These are phyloP conservation scores for Claviceps sorghi DNA, from an alignment of 2,329 filamentous ascomycete species.

Conservation along the genomic window DNA sequence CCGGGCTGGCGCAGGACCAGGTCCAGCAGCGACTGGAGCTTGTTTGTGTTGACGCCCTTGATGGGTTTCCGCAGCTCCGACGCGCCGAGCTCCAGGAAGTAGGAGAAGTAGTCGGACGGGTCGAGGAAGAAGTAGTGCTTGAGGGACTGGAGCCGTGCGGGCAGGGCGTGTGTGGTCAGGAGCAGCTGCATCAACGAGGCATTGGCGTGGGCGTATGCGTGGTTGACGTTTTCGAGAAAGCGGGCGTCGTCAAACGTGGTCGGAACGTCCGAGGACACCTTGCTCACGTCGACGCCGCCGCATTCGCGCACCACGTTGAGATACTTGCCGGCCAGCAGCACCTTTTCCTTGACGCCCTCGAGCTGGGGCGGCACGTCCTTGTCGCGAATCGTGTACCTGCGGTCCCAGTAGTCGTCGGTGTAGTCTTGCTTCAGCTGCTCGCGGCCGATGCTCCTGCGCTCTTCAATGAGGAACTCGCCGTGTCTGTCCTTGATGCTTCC, in stretches of 20 bases:
- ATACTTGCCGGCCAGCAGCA: constrained; percentile 90
- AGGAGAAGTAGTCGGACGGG: constrained; percentile 93
- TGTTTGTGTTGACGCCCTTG: constrained; percentile 76
- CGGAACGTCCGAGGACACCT: constrained; percentile 76
- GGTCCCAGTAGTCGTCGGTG: constrained; percentile 98
- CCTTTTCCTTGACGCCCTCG: constrained; percentile 81
- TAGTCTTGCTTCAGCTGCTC: constrained; percentile 91
- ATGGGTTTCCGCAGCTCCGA: constrained; percentile 85
- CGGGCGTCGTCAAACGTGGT: constrained; percentile 80
- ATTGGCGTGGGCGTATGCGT: constrained; percentile 89
- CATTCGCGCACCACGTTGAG: constrained; percentile 96
- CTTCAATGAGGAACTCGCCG: constrained; percentile 84
- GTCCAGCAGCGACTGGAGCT: constrained; percentile 90
- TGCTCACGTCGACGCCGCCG: constrained; percentile 85
- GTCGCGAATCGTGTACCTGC: constrained; percentile 86
- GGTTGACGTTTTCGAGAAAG: constrained; percentile 92
- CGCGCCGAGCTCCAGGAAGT: constrained; percentile 83
- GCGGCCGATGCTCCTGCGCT: constrained; percentile 85
- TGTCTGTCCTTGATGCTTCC: constrained; percentile 91
- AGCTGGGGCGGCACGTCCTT: constrained; percentile 85
- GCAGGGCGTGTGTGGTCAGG: constrained; percentile 81
- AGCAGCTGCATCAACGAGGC: constrained; percentile 82
- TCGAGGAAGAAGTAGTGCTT: constrained; percentile 99
- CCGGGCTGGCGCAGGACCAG: constrained; percentile 91
- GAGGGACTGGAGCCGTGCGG: constrained; percentile 71